phyloP scores from a whole-genome alignment of 768 basidiomycete genomes.

The Russula vinacea region DNA sequence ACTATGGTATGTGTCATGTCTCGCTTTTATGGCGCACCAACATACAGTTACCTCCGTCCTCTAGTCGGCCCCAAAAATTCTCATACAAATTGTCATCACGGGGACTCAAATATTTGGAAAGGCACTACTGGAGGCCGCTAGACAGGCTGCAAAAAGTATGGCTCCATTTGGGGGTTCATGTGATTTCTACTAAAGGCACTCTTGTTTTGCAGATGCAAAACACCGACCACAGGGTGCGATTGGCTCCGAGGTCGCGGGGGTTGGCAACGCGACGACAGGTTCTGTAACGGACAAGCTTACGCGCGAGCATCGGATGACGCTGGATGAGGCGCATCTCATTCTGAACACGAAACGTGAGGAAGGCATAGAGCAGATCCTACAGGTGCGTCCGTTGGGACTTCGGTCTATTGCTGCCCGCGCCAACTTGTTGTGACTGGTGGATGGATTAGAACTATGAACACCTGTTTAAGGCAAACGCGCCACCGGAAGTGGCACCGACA shows the following conservation, averaged over 20 bases:
- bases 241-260: slow-evolving; percentile 68
- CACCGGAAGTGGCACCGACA: slow-evolving; percentile 50
- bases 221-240: slow-evolving; percentile 66
- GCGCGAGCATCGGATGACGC: slow-evolving; percentile 83
- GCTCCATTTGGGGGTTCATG: slow-evolving; percentile 11
- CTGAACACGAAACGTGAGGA: slow-evolving; percentile 82
- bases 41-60: background rate
- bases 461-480: slow-evolving; percentile 86
- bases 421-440: background rate
- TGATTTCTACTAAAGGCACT: background rate
- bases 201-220: slow-evolving; percentile 69
- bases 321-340: slow-evolving; percentile 93
- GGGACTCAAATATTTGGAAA: slow-evolving; percentile 84
- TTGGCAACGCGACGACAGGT: slow-evolving; percentile 69
- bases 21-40: background rate
- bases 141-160: slow-evolving; percentile 91
- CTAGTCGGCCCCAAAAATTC: slow-evolving; percentile 74
- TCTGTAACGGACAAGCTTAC: slow-evolving; percentile 79
- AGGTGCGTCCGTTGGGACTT: slow-evolving; percentile 47
- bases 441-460: slow-evolving; percentile 79
- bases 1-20: slow-evolving; percentile 13
- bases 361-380: slow-evolving; percentile 60
- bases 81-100: slow-evolving; percentile 76
- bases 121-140: slow-evolving; percentile 85
- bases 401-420: background rate